A percentile compares a stretch with the other conserved stretches of the same genome.
Evolutionary conservation across 306 rosid species (phyloP).

Genomic region (Canavalia ensiformis): DNA sequence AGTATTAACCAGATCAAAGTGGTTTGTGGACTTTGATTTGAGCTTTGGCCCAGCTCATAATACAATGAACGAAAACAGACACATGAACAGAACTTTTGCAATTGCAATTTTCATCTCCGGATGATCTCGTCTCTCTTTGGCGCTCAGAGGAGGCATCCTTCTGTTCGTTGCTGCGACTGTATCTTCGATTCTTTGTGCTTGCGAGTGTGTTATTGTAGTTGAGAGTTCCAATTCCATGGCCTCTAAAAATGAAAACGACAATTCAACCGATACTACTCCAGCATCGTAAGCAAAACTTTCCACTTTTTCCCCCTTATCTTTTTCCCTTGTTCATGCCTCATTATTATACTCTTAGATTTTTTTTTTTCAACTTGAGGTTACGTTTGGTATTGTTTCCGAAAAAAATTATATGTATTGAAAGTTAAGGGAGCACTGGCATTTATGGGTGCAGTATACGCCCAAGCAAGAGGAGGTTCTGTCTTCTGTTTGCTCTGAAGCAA

Average conservation of each 20-base stretch:
- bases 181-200: not conserved
- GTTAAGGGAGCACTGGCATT: too few relatives aligned
- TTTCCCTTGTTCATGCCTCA: not conserved
- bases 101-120: too few relatives aligned
- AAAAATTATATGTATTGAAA: not conserved
- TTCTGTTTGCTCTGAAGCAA: not conserved
- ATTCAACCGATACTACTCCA: conserved; percentile 56
- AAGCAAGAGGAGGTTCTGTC: not conserved
- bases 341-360: not conserved
- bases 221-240: conserved; percentile 63
- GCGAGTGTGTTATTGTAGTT: conserved; percentile 1
- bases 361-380: conserved; percentile 18
- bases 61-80: too few relatives aligned
- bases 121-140: too few relatives aligned
- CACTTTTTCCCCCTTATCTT: not conserved
- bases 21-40: not conserved
- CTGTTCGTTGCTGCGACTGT: too few relatives aligned
- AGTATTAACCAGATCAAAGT: too few relatives aligned
- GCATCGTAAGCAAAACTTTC: conserved; percentile 55
- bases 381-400: not conserved
- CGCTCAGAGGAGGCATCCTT: too few relatives aligned
- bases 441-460: too few relatives aligned
- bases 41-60: not conserved
- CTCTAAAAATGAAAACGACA: conserved; percentile 60
- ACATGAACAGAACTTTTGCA: too few relatives aligned